phyloP scores from a whole-genome alignment of 2,329 filamentous ascomycete species.

The Endocalyx cinctus region DNA sequence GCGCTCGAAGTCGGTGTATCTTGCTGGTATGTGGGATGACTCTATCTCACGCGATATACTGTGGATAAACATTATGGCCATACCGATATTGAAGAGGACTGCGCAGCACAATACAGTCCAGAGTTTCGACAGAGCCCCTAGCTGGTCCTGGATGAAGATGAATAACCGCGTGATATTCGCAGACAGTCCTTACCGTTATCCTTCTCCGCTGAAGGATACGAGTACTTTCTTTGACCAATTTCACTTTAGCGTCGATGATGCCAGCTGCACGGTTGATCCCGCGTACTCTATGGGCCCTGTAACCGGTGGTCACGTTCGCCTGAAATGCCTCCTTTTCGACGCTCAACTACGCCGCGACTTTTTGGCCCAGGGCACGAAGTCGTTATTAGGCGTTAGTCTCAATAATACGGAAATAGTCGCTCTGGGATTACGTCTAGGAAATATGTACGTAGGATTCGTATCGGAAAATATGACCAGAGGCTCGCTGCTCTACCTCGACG shows the following conservation, averaged over 20 bases:
- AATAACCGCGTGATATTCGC: not conserved
- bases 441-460: too few relatives aligned
- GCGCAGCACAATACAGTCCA: not conserved
- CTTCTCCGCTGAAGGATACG: not conserved
- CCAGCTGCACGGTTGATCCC: not conserved
- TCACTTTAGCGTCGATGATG: not conserved
- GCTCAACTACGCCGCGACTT: not conserved
- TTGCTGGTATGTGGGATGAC: slow-evolving; percentile 1
- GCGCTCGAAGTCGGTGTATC: not conserved
- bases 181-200: slow-evolving; percentile 1
- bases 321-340: slow-evolving; percentile 1
- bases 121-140: not conserved
- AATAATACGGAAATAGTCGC: too few relatives aligned
- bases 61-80: slow-evolving; percentile 1
- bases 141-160: slow-evolving; percentile 4
- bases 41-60: slow-evolving; percentile 1
- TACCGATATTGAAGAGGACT: not conserved
- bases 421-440: too few relatives aligned
- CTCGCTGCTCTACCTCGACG: too few relatives aligned
- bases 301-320: not conserved
- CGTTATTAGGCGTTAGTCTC: too few relatives aligned
- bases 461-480: too few relatives aligned
- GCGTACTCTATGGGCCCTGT: not conserved
- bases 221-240: not conserved
- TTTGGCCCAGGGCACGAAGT: not conserved